A percentile compares a stretch with the other conserved stretches of the same genome.
phyloP scores from a whole-genome alignment of 139 green algal species.

The Eudorina sp. region DNA sequence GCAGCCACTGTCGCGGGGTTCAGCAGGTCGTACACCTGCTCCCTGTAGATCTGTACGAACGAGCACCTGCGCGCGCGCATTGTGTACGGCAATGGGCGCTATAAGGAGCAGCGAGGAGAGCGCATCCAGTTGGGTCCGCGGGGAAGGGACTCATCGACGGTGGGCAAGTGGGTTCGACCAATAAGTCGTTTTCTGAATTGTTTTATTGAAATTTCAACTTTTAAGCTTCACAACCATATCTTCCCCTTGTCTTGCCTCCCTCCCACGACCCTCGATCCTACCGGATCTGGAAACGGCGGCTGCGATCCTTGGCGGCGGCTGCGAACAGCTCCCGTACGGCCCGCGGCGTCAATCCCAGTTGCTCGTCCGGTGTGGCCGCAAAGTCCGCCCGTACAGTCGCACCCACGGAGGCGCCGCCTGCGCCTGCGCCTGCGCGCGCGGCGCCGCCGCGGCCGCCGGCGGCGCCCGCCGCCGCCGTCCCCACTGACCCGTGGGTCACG shows the following conservation, averaged over 20 bases:
- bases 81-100: not conserved
- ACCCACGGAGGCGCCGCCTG: conserved; percentile 9
- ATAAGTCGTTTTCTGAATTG: too few species aligned
- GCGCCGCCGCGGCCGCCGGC: conserved; percentile 2
- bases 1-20: conserved; percentile 35
- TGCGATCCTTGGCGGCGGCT: not conserved
- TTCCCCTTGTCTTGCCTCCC: too few species aligned
- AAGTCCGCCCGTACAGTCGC: conserved; percentile 56
- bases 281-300: conserved; percentile 42
- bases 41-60: conserved; percentile 73
- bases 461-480: not conserved
- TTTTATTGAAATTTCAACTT: too few species aligned
- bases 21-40: conserved; percentile 73
- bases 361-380: conserved; percentile 41
- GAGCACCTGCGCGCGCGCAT: conserved; percentile 44
- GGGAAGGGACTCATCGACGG: too few species aligned
- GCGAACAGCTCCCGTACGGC: conserved; percentile 59
- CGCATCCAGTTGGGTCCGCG: too few species aligned
- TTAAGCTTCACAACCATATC: too few species aligned
- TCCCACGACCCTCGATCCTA: too few species aligned
- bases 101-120: too few species aligned
- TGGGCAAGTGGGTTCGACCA: too few species aligned
- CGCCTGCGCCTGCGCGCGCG: not conserved
- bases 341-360: conserved; percentile 65
- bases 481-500: not conserved